Conservation (phyloP, 1,284 basidiomycete species). For the Mycosarcoma mackinlayi region DNA sequence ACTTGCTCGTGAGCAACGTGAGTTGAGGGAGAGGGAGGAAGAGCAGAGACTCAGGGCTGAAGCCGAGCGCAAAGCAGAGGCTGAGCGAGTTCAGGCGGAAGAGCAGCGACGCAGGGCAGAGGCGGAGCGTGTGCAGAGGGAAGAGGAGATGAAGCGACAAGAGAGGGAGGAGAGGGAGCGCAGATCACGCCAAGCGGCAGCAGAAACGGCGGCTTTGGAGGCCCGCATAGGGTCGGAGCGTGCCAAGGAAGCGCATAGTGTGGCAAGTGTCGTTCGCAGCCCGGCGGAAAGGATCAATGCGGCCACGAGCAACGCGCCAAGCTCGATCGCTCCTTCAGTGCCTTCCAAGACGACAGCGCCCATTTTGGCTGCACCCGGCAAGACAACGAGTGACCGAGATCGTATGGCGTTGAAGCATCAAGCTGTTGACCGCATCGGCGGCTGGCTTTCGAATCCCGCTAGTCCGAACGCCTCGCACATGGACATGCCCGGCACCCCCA, state of each 20-base stretch:
- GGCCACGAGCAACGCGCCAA: slow-evolving; percentile 6
- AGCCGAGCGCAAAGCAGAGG: slow-evolving; percentile 16
- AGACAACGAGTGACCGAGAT: slow-evolving; percentile 31
- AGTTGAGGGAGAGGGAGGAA: slow-evolving; percentile 30
- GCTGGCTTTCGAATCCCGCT: slow-evolving; percentile 51
- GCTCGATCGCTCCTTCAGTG: slow-evolving; percentile 27
- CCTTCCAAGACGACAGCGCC: slow-evolving; percentile 31
- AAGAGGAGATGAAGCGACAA: slow-evolving; percentile 3
- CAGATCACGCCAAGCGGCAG: slow-evolving; percentile 14
- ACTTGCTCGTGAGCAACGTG: slow-evolving; percentile 23
- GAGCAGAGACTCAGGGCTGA: slow-evolving; percentile 25
- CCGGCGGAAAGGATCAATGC: slow-evolving; percentile 19
- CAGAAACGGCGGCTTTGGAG: slow-evolving; percentile 10
- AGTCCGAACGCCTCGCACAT: slow-evolving; percentile 32
- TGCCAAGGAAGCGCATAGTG: slow-evolving; percentile 9
- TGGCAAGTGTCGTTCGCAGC: slow-evolving; percentile 6
- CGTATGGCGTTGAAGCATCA: slow-evolving; percentile 44
- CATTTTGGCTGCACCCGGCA: slow-evolving; percentile 16
- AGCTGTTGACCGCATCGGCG: slow-evolving; percentile 52
- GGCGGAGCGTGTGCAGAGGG: slow-evolving; percentile 11
- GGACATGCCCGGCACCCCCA: slow-evolving; percentile 52
- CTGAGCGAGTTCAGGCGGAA: slow-evolving; percentile 15
- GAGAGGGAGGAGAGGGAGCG: slow-evolving; percentile 9
- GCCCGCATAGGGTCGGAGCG: slow-evolving; percentile 3
- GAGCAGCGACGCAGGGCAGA: no score